Percentiles rank a stretch among this genome's conserved stretches.
Conservation (phyloP, 2,329 filamentous ascomycete genomes). For the Aspergillus alliaceus region DNA sequence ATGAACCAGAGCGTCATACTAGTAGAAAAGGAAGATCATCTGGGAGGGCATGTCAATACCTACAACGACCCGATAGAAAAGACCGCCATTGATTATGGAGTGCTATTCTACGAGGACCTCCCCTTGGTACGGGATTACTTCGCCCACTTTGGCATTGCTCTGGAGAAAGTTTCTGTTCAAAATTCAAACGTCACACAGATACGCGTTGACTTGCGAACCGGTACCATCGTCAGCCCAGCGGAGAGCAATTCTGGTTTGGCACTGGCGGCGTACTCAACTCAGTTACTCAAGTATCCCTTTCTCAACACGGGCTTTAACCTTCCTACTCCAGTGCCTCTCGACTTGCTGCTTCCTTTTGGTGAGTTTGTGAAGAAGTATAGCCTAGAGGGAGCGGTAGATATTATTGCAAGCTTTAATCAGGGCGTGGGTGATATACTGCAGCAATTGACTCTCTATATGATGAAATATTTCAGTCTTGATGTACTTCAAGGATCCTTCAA, state of each 20-base stretch:
- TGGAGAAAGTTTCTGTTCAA: not conserved
- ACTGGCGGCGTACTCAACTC: slow-evolving; percentile 14
- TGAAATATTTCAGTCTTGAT: slow-evolving; percentile 24
- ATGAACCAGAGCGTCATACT: slow-evolving; percentile 25
- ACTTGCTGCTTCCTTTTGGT: slow-evolving; percentile 28
- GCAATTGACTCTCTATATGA: slow-evolving; percentile 21
- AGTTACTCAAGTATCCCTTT: slow-evolving; percentile 24
- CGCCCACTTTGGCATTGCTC: slow-evolving; percentile 19
- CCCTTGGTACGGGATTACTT: slow-evolving; percentile 23
- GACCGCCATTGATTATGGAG: slow-evolving; percentile 29
- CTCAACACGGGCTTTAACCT: slow-evolving; percentile 25
- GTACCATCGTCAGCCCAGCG: slow-evolving; percentile 13
- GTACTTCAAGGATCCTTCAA: slow-evolving; percentile 36
- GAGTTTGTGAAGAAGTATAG: slow-evolving; percentile 28
- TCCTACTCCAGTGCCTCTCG: slow-evolving; percentile 29
- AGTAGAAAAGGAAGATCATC: slow-evolving; percentile 24
- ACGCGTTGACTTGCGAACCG: slow-evolving; percentile 23
- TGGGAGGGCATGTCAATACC: slow-evolving; percentile 31
- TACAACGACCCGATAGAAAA: slow-evolving; percentile 21
- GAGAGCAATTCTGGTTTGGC: slow-evolving; percentile 9
- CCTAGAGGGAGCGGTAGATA: slow-evolving; percentile 17
- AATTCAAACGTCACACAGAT: not conserved
- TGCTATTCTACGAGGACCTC: slow-evolving; percentile 25
- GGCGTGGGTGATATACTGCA: slow-evolving; percentile 22
- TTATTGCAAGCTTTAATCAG: slow-evolving; percentile 19